Conservation (phyloP, 108 stramenopile genomes). For the Craspedostauros australis region DNA sequence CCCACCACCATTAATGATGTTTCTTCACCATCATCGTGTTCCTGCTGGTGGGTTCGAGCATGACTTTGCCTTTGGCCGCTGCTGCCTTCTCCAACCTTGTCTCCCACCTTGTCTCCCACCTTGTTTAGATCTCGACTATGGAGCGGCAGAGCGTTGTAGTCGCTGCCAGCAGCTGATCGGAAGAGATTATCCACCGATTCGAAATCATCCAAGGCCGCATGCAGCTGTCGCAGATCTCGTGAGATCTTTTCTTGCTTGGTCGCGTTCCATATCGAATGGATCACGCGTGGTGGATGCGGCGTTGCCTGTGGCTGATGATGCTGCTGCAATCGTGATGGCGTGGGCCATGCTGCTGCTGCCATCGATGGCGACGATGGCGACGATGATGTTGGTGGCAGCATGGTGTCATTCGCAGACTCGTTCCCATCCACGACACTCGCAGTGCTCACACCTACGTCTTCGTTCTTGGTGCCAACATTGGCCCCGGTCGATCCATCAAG, state of each 20-base stretch:
- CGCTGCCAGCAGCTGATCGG: neutral
- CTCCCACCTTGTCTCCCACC: neutral
- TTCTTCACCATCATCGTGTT: conserved; percentile 1
- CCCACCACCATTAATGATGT: neutral
- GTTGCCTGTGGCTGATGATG: neutral
- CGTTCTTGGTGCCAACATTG: neutral
- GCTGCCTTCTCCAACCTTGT: neutral
- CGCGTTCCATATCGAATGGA: neutral
- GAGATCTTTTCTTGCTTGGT: conserved; percentile 1
- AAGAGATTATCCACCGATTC: conserved; percentile 12
- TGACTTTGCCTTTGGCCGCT: neutral
- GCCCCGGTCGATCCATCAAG: neutral
- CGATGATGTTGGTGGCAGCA: neutral
- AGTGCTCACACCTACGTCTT: neutral
- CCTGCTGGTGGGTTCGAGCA: neutral
- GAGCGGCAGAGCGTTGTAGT: neutral
- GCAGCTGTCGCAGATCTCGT: conserved; percentile 2
- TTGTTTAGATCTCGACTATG: neutral
- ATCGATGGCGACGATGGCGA: neutral
- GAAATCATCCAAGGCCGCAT: conserved; percentile 18
- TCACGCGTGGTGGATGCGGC: neutral
- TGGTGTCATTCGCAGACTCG: neutral
- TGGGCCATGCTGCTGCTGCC: conserved; percentile 3
- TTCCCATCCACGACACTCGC: neutral
- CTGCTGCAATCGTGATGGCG: no score